Base-by-base conservation (phyloP, 192 early-diverging fungal genomes). In the Chytriomyces confervae region DNA sequence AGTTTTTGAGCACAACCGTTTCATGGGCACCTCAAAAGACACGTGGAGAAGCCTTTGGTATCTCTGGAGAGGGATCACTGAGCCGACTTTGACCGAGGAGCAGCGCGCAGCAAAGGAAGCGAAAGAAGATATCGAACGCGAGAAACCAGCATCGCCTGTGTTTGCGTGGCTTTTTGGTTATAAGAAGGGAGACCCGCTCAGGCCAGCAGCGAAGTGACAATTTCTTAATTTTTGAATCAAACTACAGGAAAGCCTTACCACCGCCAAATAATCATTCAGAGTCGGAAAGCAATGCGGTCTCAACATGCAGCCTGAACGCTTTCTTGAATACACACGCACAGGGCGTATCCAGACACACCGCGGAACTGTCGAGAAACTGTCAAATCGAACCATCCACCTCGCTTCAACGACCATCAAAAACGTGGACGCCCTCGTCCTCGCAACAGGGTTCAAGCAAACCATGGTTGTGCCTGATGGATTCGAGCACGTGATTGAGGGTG, bases 401-500 rank as follows among this genome's bases (percentile, higher is more conserved):
- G 11, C 48, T n/a, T 43, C n/a, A 48, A 43, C 16, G 13, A 50
- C 48, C 9, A 72, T 72, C 53, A 16, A 57, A 60, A 72, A 57
- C 36, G 69, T 72, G 50, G 69, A 72, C 36, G 51, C 53, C 10
- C 9, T 72, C 36, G 43, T 72, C 36, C 36, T 72, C 5, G 48
- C 50, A 11, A 72, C 69, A 10, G 69, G 69, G 57, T 72, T 27
- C 53, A 10, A 51, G 8, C 69, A 51, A 44, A 72, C 53, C 50
- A 72, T 72, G 69, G 27, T 72, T 60, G 24, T 72, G 3, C 69
- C 69, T 9, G 69, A 72, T 5, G 69, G 69, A 8, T 10, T 27
- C 10, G 50, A 51, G 43, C 9, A 50, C 0, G 16, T 72, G n/a
- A 36, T 72, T 18, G 69, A 72, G 36, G 27, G 23, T 36, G 69